Percentiles rank a stretch among this genome's conserved stretches.
phyloP scores from a whole-genome alignment of 2,329 filamentous ascomycete genomes.

The Nemania sp. region DNA sequence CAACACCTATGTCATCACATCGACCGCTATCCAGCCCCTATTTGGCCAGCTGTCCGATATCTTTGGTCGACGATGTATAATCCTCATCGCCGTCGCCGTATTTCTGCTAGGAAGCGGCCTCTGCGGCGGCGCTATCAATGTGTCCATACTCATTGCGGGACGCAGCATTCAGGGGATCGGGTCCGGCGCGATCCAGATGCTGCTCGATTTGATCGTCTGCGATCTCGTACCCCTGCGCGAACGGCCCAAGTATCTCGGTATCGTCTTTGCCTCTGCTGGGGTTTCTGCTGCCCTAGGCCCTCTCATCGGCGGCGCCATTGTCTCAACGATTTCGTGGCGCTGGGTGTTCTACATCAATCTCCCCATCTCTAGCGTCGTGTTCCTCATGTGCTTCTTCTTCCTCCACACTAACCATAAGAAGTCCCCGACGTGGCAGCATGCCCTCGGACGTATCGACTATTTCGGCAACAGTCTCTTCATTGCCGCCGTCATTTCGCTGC shows the following conservation, averaged over 20 bases:
- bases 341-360: not conserved
- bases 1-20: slow-evolving; percentile 21
- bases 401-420: slow-evolving; percentile 40
- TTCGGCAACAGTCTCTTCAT: not conserved
- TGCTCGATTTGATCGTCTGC: slow-evolving; percentile 51
- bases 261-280: slow-evolving; percentile 36
- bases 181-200: slow-evolving; percentile 34
- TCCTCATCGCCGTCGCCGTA: slow-evolving; percentile 42
- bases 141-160: slow-evolving; percentile 46
- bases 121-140: slow-evolving; percentile 45
- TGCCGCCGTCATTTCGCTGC: not conserved
- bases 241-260: slow-evolving; percentile 45
- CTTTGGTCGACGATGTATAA: slow-evolving; percentile 47
- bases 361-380: slow-evolving; percentile 19
- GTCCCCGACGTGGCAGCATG: slow-evolving; percentile 12
- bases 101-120: slow-evolving; percentile 52
- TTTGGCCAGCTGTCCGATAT: slow-evolving; percentile 50
- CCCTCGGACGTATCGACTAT: not conserved
- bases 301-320: slow-evolving; percentile 31
- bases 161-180: slow-evolving; percentile 48
- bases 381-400: slow-evolving; percentile 34
- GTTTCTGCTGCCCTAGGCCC: slow-evolving; percentile 40
- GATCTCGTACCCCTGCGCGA: slow-evolving; percentile 52
- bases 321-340: not conserved
- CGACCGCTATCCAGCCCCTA: slow-evolving; percentile 46